These are phyloP conservation scores for Chlorella sorokiniana DNA, from an alignment of 139 green algal species.

Conservation along the genomic window DNA sequence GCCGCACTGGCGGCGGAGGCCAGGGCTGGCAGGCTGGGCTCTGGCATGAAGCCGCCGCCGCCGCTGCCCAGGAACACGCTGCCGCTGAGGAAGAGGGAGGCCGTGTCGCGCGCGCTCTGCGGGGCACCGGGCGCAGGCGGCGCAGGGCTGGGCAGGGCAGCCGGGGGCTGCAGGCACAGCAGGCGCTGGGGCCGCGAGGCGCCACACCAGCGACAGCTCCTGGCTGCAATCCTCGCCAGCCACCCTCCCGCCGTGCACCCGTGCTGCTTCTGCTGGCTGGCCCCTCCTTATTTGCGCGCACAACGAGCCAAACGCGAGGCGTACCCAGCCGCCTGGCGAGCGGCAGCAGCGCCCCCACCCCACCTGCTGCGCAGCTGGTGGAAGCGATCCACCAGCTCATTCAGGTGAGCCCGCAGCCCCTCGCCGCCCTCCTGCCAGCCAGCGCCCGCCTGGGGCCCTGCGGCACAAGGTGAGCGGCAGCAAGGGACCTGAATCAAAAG, in stretches of 20 bases:
- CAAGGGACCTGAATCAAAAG: not conserved
- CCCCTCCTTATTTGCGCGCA: too few relatives aligned
- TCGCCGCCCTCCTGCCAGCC: conserved; percentile 6
- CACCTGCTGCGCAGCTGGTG: conserved; percentile 11
- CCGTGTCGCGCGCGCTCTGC: conserved; percentile 20
- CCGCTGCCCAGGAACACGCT: conserved; percentile 16
- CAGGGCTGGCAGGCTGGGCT: not conserved
- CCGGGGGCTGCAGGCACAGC: too few relatives aligned
- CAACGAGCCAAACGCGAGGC: too few relatives aligned
- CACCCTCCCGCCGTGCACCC: too few relatives aligned
- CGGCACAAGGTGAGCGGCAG: not conserved
- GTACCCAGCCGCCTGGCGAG: too few relatives aligned
- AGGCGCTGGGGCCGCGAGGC: too few relatives aligned
- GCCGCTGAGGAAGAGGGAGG: conserved; percentile 3
- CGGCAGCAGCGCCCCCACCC: not conserved
- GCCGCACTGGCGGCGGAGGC: not conserved
- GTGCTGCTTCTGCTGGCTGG: too few relatives aligned
- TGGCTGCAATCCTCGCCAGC: too few relatives aligned
- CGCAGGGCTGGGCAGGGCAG: not conserved
- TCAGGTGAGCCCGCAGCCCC: conserved; percentile 16
- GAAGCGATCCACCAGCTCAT: conserved; percentile 20
- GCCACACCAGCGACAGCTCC: too few relatives aligned
- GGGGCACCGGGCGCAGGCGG: not conserved
- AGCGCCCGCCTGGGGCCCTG: conserved; percentile 10
- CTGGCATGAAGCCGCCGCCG: not conserved